Percentiles rank a stretch among this genome's conserved stretches.
These are phyloP conservation scores for Thelonectria blattea DNA, from an alignment of 2,329 filamentous ascomycete species.

Conservation along the genomic window DNA sequence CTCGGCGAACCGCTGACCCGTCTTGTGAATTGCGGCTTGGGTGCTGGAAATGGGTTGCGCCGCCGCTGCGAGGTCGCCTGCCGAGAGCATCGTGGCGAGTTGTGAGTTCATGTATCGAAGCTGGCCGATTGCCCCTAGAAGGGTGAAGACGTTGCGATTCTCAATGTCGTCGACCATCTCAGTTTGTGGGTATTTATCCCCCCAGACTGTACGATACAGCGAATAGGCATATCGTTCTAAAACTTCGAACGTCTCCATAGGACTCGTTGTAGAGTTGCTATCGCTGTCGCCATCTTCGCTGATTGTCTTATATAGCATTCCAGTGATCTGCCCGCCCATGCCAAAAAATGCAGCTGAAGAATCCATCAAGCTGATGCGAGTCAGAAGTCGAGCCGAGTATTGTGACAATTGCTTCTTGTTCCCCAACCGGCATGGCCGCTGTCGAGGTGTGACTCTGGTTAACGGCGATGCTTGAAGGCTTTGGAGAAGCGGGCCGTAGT, in stretches of 20 bases:
- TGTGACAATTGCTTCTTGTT: conserved; percentile 33
- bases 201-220: conserved; percentile 43
- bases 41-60: conserved; percentile 26
- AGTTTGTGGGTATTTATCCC: conserved; percentile 41
- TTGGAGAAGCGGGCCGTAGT: conserved; percentile 22
- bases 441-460: neutral
- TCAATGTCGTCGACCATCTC: conserved; percentile 46
- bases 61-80: conserved; percentile 21
- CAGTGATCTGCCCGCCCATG: conserved; percentile 42
- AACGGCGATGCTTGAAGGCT: neutral
- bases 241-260: conserved; percentile 33
- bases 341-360: conserved; percentile 40
- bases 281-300: neutral
- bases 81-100: conserved; percentile 30
- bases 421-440: neutral
- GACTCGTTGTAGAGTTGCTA: conserved; percentile 3
- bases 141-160: conserved; percentile 42
- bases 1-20: conserved; percentile 27
- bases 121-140: conserved; percentile 40
- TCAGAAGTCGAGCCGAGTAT: conserved; percentile 42
- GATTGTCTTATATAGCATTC: conserved; percentile 27
- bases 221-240: conserved; percentile 44
- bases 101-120: conserved; percentile 43
- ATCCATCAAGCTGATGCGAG: conserved; percentile 43
- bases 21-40: conserved; percentile 26